Evolutionary conservation across 1,284 basidiomycete genomes (phyloP).

Genomic region (Schizophyllum commune): DNA sequence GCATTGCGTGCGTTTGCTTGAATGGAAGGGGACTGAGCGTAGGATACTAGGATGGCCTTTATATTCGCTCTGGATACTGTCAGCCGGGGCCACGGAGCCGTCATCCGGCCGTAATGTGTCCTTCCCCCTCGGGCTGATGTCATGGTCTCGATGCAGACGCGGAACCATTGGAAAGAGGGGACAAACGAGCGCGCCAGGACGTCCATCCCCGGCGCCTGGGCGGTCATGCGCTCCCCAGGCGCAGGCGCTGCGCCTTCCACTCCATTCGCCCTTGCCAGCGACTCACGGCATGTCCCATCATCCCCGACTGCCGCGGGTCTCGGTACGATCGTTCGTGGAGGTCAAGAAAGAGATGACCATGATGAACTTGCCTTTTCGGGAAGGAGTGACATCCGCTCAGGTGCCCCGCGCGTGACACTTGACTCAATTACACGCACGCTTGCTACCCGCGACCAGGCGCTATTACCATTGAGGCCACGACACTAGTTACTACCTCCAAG

Average conservation of each 20-base stretch:
- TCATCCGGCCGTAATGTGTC: neutral
- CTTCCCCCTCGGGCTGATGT: neutral
- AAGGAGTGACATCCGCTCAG: neutral
- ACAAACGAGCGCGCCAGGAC: neutral
- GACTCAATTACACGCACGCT: neutral
- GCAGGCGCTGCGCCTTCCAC: neutral
- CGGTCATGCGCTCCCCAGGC: neutral
- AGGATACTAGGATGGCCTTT: neutral
- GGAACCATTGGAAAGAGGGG: neutral
- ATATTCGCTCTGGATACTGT: neutral
- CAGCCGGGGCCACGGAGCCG: neutral
- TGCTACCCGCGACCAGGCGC: neutral
- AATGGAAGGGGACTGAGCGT: constrained; percentile 1
- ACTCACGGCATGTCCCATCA: neutral
- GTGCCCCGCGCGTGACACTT: neutral
- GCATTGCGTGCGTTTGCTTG: constrained; percentile 19
- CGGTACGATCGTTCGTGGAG: neutral
- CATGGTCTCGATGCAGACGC: neutral
- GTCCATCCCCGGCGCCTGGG: neutral
- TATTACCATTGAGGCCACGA: neutral
- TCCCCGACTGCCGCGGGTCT: neutral
- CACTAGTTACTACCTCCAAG: neutral
- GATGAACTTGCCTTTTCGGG: neutral
- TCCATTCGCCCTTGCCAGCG: neutral
- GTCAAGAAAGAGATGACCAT: neutral